phyloP scores from a whole-genome alignment of 2,329 filamentous ascomycete genomes.

The Colletotrichum melonis region DNA sequence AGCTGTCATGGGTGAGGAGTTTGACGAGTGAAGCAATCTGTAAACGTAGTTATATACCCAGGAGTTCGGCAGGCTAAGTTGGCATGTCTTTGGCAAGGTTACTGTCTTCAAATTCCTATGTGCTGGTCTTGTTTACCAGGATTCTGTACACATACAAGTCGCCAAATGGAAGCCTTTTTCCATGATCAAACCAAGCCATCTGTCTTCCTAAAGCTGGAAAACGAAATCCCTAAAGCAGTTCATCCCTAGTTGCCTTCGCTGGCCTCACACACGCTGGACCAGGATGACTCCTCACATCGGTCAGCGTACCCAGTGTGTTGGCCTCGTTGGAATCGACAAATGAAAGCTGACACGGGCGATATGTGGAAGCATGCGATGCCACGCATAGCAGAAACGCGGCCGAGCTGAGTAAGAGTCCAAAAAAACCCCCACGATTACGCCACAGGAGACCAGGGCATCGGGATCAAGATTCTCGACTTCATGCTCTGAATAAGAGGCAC shows the following conservation, averaged over 20 bases:
- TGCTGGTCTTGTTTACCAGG: conserved; percentile 28
- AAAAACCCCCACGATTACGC: conserved; percentile 60
- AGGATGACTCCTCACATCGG: not conserved
- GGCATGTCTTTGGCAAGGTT: not conserved
- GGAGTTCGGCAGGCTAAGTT: conserved; percentile 15
- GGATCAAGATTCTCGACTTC: conserved; percentile 93
- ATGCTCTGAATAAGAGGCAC: conserved; percentile 96
- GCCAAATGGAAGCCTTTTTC: not conserved
- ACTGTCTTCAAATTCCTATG: conserved; percentile 32
- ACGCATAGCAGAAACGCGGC: not conserved
- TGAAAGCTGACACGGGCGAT: not conserved
- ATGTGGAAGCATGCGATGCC: not conserved
- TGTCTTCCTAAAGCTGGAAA: not conserved
- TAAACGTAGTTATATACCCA: conserved; percentile 38
- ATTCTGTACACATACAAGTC: conserved; percentile 28
- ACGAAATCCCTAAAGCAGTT: not conserved
- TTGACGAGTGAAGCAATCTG: conserved; percentile 44
- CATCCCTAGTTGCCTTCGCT: not conserved
- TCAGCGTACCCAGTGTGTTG: not conserved
- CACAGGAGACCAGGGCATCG: conserved; percentile 97
- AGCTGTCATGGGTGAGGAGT: conserved; percentile 78
- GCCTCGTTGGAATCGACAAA: not conserved
- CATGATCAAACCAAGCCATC: not conserved
- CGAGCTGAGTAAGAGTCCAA: not conserved
- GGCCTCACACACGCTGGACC: not conserved